These are phyloP conservation scores for Backusella psychrophila DNA, from an alignment of 192 early-diverging fungal species.

Conservation along the genomic window DNA sequence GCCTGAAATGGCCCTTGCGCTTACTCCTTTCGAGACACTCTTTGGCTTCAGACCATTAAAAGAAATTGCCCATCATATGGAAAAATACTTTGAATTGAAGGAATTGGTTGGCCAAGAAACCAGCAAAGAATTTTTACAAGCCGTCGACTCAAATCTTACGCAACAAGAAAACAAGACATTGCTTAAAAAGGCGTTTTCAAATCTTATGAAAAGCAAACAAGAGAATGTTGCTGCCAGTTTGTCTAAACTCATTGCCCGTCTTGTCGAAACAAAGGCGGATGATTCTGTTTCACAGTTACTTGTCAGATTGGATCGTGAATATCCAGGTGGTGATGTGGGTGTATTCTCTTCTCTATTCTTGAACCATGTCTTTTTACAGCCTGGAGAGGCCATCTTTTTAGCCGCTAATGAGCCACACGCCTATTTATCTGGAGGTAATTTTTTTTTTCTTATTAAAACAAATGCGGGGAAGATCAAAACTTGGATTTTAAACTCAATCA, in stretches of 20 bases:
- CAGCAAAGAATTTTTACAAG: slow-evolving; percentile 39
- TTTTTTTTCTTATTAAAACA: too few relatives aligned
- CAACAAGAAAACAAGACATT: slow-evolving; percentile 37
- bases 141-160: slow-evolving; percentile 39
- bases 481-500: not conserved
- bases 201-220: slow-evolving; percentile 54
- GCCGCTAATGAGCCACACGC: slow-evolving; percentile 98
- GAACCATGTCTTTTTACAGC: slow-evolving; percentile 76
- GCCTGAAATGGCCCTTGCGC: slow-evolving; percentile 96
- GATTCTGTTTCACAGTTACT: slow-evolving; percentile 62
- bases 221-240: slow-evolving; percentile 53
- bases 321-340: slow-evolving; percentile 85
- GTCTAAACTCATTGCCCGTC: slow-evolving; percentile 50
- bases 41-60: slow-evolving; percentile 87
- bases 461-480: not conserved
- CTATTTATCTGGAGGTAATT: slow-evolving; percentile 83
- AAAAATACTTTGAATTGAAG: slow-evolving; percentile 76
- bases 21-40: slow-evolving; percentile 95
- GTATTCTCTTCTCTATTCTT: slow-evolving; percentile 85
- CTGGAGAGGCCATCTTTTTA: slow-evolving; percentile 92
- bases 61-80: slow-evolving; percentile 68
- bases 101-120: slow-evolving; percentile 60
- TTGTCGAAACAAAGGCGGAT: slow-evolving; percentile 18
- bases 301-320: slow-evolving; percentile 74
- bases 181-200: slow-evolving; percentile 53